These are phyloP conservation scores for Wallemia mellicola DNA, from an alignment of 1,284 basidiomycete species.

Conservation along the genomic window DNA sequence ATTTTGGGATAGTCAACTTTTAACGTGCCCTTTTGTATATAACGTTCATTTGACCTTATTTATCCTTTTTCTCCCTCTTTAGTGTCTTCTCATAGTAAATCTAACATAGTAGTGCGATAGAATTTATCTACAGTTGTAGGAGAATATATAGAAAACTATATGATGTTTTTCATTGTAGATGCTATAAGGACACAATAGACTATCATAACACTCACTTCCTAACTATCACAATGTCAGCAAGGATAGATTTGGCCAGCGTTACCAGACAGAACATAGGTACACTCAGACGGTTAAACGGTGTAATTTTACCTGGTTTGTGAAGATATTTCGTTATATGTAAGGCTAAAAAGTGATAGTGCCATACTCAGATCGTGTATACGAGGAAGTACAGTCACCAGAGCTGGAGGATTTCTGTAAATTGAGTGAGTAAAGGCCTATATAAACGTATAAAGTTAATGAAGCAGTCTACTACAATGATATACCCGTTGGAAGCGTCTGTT, in stretches of 20 bases:
- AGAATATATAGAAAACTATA: no score
- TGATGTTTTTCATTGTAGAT: no score
- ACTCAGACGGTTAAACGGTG: not conserved
- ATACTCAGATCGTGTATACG: conserved; percentile 4
- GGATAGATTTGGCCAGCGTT: not conserved
- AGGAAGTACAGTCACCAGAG: conserved; percentile 34
- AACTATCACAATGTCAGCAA: not conserved
- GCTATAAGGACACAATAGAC: no score
- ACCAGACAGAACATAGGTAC: not conserved
- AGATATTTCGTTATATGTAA: not conserved
- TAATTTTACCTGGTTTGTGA: not conserved
- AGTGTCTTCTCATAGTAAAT: no score
- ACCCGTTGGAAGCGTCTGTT: conserved; percentile 49
- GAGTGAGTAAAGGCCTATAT: conserved; percentile 17
- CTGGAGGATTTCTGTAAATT: conserved; percentile 51
- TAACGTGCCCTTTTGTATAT: no score
- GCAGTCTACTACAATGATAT: conserved; percentile 58
- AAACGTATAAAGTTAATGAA: not conserved
- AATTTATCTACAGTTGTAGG: no score
- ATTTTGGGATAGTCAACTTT: no score
- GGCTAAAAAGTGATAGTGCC: not conserved
- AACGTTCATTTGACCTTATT: no score
- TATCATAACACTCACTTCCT: not conserved
- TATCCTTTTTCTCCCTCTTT: no score
- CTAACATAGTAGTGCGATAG: no score